These are phyloP conservation scores for Ceriops decandra DNA, from an alignment of 345 rosid genomes.

Conservation along the genomic window DNA sequence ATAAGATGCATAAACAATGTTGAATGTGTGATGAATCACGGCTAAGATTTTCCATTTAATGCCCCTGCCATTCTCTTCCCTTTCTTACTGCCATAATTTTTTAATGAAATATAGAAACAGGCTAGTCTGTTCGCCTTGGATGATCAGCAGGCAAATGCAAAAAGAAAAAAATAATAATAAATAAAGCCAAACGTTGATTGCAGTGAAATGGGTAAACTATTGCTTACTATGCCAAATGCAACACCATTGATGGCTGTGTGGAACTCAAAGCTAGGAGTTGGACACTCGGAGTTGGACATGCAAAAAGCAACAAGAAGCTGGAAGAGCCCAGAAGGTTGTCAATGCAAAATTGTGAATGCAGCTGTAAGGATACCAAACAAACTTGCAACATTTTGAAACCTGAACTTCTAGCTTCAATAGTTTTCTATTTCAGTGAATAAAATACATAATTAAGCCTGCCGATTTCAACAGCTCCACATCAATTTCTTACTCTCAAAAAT, in stretches of 20 bases:
- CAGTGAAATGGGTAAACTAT: neutral
- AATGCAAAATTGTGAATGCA: constrained; percentile 43
- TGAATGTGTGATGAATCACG: too few species aligned
- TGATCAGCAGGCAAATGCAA: too few species aligned
- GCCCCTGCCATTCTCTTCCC: too few species aligned
- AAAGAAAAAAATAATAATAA: too few species aligned
- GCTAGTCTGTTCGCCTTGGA: too few species aligned
- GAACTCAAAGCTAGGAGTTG: constrained; percentile 94
- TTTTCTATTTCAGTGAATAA: neutral
- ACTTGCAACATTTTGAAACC: neutral
- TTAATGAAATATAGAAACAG: too few species aligned
- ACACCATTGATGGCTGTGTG: constrained; percentile 94
- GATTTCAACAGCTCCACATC: constrained; percentile 1
- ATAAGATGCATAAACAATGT: too few species aligned
- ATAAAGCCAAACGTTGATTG: too few species aligned
- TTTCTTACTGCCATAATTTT: too few species aligned
- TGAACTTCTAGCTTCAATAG: neutral
- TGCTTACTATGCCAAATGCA: constrained; percentile 85
- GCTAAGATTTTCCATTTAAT: too few species aligned
- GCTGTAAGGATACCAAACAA: constrained; percentile 12
- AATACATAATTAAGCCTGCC: neutral
- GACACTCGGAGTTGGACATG: constrained; percentile 93
- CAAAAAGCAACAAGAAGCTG: constrained; percentile 86
- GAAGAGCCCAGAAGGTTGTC: constrained; percentile 75
- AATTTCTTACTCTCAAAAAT: neutral